These are phyloP conservation scores for Colletotrichum sp. DNA, from an alignment of 2,329 filamentous ascomycete genomes.

Conservation along the genomic window DNA sequence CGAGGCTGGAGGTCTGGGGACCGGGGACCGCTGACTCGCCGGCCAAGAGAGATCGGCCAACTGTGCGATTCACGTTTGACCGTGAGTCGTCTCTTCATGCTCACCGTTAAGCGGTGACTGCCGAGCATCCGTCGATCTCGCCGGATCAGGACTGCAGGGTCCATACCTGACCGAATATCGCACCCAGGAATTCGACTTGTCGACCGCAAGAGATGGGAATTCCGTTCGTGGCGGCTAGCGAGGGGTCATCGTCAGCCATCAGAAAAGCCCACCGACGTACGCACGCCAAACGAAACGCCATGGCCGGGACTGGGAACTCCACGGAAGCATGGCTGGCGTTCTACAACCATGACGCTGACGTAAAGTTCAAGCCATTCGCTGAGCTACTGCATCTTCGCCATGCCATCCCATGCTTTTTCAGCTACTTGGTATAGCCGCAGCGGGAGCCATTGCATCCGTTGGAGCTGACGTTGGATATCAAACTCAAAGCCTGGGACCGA, in stretches of 20 bases:
- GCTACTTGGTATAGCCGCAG: background rate
- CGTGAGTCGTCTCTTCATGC: conserved; percentile 5
- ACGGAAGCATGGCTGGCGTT: background rate
- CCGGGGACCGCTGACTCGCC: conserved; percentile 19
- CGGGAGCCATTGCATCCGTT: background rate
- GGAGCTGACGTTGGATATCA: background rate
- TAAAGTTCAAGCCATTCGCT: background rate
- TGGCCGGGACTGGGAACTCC: background rate
- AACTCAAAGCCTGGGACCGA: background rate
- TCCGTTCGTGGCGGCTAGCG: conserved; percentile 2
- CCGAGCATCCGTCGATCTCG: conserved; percentile 13
- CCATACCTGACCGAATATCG: background rate
- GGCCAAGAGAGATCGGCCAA: conserved; percentile 8
- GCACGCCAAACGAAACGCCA: background rate
- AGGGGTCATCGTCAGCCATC: background rate
- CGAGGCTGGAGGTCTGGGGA: conserved; percentile 14
- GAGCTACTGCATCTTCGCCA: conserved; percentile 7
- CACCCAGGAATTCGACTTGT: background rate
- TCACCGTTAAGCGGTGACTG: conserved; percentile 7
- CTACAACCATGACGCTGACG: background rate
- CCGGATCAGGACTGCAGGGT: background rate
- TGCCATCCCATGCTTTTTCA: background rate
- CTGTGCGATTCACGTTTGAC: conserved; percentile 16
- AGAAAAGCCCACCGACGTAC: background rate
- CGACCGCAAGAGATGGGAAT: background rate